Conservation (phyloP, 495 filamentous ascomycete genomes). For the Lasiosphaeriaceae sp. region DNA sequence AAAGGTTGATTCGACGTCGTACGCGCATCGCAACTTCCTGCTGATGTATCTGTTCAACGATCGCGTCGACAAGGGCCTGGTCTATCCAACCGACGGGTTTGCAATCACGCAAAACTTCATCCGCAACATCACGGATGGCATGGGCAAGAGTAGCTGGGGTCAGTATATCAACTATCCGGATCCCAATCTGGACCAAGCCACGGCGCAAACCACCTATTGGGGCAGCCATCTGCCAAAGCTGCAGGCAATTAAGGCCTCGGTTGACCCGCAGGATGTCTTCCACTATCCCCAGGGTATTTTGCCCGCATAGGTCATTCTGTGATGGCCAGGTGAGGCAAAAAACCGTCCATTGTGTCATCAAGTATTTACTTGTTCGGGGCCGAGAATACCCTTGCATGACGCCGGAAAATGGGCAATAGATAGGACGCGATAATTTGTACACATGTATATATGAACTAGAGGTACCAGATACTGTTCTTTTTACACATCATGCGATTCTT, state of each 20-base stretch:
- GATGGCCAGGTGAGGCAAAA: too few relatives aligned
- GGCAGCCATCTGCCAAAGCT: constrained; percentile 50
- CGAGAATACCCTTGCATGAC: too few relatives aligned
- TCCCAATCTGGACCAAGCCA: constrained; percentile 31
- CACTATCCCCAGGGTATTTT: constrained; percentile 49
- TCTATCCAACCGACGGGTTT: constrained; percentile 29
- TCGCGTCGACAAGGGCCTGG: constrained; percentile 27
- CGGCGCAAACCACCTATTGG: constrained; percentile 48
- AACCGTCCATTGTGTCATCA: background rate
- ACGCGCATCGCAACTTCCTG: constrained; percentile 42
- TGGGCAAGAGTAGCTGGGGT: constrained; percentile 31
- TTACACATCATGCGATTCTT: too few relatives aligned
- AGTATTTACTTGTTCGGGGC: too few relatives aligned
- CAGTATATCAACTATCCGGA: constrained; percentile 49
- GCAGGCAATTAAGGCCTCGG: constrained; percentile 49
- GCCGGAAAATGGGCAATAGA: too few relatives aligned
- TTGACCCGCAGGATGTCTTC: constrained; percentile 58
- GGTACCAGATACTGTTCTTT: too few relatives aligned
- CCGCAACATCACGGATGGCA: constrained; percentile 27
- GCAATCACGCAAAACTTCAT: constrained; percentile 36
- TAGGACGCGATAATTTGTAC: too few relatives aligned
- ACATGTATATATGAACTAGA: too few relatives aligned
- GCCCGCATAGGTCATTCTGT: constrained; percentile 5
- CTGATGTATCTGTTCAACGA: constrained; percentile 44
- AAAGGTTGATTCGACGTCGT: constrained; percentile 29